Evolutionary conservation across 441 rosid species (phyloP).

Genomic region (Flueggea neowawraea): DNA sequence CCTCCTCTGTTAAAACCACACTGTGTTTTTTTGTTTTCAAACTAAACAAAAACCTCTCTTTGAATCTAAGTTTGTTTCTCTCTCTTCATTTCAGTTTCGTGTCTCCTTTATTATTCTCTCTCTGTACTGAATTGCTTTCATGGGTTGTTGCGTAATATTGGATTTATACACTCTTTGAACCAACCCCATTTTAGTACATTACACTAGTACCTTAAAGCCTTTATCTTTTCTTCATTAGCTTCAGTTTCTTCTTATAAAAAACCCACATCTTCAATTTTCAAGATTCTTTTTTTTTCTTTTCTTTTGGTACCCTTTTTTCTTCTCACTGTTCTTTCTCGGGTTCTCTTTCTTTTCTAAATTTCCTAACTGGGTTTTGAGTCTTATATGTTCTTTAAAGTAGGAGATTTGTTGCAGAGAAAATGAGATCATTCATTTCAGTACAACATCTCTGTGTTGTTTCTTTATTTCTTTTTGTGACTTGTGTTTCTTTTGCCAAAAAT

Average conservation of each 20-base stretch:
- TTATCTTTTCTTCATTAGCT: not conserved
- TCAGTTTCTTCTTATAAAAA: conserved; percentile 16
- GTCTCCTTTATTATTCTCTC: conserved; percentile 16
- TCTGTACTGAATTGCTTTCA: conserved; percentile 17
- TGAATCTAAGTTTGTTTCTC: conserved; percentile 74
- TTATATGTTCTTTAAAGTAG: conserved; percentile 34
- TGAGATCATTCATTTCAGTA: conserved; percentile 46
- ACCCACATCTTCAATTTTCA: conserved; percentile 18
- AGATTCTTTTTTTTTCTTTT: conserved; percentile 17
- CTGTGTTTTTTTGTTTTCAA: too few species aligned
- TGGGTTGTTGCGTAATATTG: conserved; percentile 52
- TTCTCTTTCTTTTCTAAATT: conserved; percentile 2
- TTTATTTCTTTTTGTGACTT: conserved; percentile 37
- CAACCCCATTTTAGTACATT: not conserved
- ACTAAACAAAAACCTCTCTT: conserved; percentile 50
- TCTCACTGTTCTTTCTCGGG: conserved; percentile 13
- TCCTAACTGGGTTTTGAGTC: not conserved
- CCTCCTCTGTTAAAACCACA: too few species aligned
- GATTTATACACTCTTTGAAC: conserved; percentile 26
- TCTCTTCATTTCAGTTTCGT: conserved; percentile 13
- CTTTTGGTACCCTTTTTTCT: not conserved
- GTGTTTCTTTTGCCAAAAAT: conserved; percentile 49
- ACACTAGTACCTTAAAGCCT: not conserved
- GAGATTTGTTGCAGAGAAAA: conserved; percentile 39
- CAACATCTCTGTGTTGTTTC: conserved; percentile 39